A percentile compares a stretch with the other conserved stretches of the same genome.
Conservation (phyloP, 306 rosid genomes). For the Fagus sylvatica region DNA sequence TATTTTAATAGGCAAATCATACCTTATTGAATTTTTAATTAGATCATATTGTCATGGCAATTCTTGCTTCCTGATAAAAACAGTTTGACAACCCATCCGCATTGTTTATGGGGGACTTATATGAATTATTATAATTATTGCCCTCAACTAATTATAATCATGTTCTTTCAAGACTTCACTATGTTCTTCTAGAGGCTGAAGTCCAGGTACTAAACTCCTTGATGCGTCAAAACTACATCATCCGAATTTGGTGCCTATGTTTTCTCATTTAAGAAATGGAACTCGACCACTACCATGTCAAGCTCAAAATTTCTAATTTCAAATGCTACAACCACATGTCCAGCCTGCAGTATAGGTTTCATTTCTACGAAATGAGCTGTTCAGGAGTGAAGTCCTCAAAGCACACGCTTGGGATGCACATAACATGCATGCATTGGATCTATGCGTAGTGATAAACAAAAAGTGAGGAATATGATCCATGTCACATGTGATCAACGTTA, state of each 20-base stretch:
- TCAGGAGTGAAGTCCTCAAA: background rate
- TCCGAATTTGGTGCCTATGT: too few species aligned
- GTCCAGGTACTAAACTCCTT: too few species aligned
- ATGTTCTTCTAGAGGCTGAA: too few species aligned
- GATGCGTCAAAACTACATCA: too few species aligned
- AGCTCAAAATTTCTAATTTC: background rate
- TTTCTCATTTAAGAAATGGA: background rate
- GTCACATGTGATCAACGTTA: background rate
- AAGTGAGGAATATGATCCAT: too few species aligned
- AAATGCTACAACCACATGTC: background rate
- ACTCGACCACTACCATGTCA: background rate
- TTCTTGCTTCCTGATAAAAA: background rate
- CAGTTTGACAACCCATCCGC: background rate
- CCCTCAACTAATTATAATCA: too few species aligned
- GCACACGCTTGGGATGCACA: background rate
- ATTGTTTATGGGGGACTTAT: background rate
- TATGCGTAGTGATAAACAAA: background rate
- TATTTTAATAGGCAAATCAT: background rate
- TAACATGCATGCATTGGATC: background rate
- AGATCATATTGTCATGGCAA: background rate
- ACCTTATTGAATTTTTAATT: background rate
- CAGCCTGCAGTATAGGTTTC: background rate
- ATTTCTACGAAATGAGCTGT: background rate
- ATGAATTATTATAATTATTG: too few species aligned
- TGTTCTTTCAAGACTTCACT: too few species aligned